Evolutionary conservation across 1,139 yeast species (phyloP), one percentile per base, ranked within the genome.

Genomic region (Scheffersomyces cryptocercus): DNA sequence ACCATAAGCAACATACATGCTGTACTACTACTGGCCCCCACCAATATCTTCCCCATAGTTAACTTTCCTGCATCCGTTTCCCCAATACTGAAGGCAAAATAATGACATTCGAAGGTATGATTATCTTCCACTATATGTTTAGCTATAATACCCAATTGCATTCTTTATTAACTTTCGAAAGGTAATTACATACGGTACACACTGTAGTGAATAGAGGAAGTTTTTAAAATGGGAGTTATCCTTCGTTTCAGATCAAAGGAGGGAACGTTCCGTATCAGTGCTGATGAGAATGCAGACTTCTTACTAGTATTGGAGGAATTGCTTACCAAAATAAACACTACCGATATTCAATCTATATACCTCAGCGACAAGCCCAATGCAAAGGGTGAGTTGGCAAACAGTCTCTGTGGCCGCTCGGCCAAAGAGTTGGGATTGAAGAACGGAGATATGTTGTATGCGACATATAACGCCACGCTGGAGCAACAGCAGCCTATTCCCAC

Each of bases 241-340:
- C 60, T 93, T 45, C 77, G 99, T 60, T 88, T 93, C 64, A 78
- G 97, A 59, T 75, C 93, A 32, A 87, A 81, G 54, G 87, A 87
- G 55, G 98, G 98, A 11, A 85, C 84, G 79, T 81, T 80, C 61
- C 77, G 98, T 46, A 75, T 88, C 37, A 63, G 67, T 34, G 81
- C 81, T 16, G 81, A 80, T 14, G 65, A 70, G 3, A 42, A 54
- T 0, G 75, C 75, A n/a, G 67, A 65, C 12, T 83, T 90, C 50
- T 64, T 69, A 3, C 57, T 61, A 0, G 80, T 83, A 0, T 53
- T 83, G 20, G 75, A 76, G 34, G 69, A 73, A 51, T 67, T 81
- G 39, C 53, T 62, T 5, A 47, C 56, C 10, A 70, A 75, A 46
- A 51, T 78, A 32, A 65, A 65, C 3, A 46, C 61, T 8, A 59